Evolutionary conservation across 2,329 filamentous ascomycete genomes (phyloP), one percentile per base, ranked within the genome.

Genomic region (Pseudopithomyces maydicus): DNA sequence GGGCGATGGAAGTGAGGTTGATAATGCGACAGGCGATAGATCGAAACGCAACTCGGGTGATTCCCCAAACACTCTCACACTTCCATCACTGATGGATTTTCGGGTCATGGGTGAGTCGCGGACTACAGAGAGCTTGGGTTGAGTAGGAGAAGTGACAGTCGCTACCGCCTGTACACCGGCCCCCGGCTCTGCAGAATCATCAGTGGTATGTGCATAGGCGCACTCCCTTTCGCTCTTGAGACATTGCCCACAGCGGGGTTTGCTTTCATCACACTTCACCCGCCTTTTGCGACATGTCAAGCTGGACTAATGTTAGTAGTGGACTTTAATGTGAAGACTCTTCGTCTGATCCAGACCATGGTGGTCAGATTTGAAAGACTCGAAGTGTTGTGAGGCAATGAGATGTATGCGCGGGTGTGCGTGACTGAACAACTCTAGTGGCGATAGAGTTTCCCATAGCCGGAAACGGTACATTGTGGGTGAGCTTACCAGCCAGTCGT

Each of bases 241-340:
- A 65, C 79, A 82, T 61, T 76, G 77, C 36, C 74, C 74, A 60
- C 80, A 81, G 32, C 73, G 66, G 14, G 78, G 80, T 58, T 75
- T 78, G 35, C 70, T 71, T 68, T 83, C 81, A 59, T 82, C 80
- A 64, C 81, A 83, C 69, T 83, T 84, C 65, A 82, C 80, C 57
- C 82, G 78, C 54, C 81, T 71, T 56, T 74, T 74, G 47, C 79
- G 77, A 62, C 80, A 82, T 14, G 77, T 79, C 43, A 79, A 67
- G 59, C 77, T 80, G 59, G 53, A 23, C 29, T 19, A 19, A 12
- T 8, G 57, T 67, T 54, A 68, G 67, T 59, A 39, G 38, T 20
- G 15, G 15, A 29, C 12, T 14, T n/a, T 19, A 45, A 17, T 26
- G 22, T 23, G 8, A 38, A 35, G 7, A 23, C 12, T n/a, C 7